Base-by-base conservation (phyloP, 2,329 filamentous ascomycete species). In the Geosmithia flava region DNA sequence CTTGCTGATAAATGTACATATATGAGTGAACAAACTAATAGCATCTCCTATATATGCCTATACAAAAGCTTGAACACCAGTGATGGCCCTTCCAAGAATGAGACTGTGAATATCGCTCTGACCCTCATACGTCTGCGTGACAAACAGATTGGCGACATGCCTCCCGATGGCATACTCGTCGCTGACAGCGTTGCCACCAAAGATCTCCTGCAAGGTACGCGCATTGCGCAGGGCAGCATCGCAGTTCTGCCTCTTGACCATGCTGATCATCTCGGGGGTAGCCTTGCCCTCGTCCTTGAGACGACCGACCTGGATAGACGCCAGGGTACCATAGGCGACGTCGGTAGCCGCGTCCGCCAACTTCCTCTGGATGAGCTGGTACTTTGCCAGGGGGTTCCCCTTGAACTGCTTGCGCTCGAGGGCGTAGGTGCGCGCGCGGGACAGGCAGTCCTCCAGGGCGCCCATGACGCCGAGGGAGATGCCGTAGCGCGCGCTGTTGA, bases 211-310 rank as follows among this genome's bases (percentile, higher is more conserved):
- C 52, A 98, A 71, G 61, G 75, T 71, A 54, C 93, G 76, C 19
- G 89, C 81, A 55, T 91, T 89, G 29, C 78, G 70, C 58, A 98
- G 70, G 16, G 93, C 93, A 47, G 83, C 74, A 67, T 98, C 93
- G 66, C 93, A 98, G 67, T 98, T 98, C 70, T 97, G 90, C 55
- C 93, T 76, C 77, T 98, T 98, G 62, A 97, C 82, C 87, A 98
- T 78, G 63, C 78, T 82, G 59, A 98, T 95, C 91, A 97, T 97
- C 71, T 98, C 93, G 7, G 93, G 90, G 2, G 85, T 82, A 20
- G 78, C 81, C 65, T 88, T 87, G 53, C 90, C 90, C 62, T 87
- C 81, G 58, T 97, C 91, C 76, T 96, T 97, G 50, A 97, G 78
- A 52, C 91, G 75, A 47, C 89, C 90, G 37, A 97, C 91, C 67